Evolutionary conservation across 768 basidiomycete genomes (phyloP).

Genomic region (Trametes coccinea): DNA sequence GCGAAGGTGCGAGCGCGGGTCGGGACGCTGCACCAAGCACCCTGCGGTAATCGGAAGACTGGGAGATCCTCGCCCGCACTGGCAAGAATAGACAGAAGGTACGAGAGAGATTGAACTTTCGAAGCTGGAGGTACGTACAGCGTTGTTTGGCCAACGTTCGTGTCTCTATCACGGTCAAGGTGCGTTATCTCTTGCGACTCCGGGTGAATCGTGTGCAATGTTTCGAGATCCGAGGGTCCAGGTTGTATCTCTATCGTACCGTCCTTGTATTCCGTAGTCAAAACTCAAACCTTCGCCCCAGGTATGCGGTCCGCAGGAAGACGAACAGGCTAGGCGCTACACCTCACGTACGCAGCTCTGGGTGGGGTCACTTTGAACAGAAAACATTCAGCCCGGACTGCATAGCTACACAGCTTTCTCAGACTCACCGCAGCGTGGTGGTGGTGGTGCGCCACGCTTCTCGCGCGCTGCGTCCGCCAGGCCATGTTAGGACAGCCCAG

Average conservation of each 20-base stretch:
- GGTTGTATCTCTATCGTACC: neutral
- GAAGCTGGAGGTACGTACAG: no score
- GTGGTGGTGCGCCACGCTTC: neutral
- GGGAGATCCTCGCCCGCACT: neutral
- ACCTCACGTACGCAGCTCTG: neutral
- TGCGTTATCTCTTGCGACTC: neutral
- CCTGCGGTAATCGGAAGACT: neutral
- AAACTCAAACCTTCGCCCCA: neutral
- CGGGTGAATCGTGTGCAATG: neutral
- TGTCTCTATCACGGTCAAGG: neutral
- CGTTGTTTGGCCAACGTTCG: no score
- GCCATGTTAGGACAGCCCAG: neutral
- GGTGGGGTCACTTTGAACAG: neutral
- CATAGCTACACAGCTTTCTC: neutral
- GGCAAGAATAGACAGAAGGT: no score
- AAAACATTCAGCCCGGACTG: neutral
- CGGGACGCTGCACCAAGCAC: neutral
- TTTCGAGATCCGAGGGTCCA: neutral
- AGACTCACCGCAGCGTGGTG: no score
- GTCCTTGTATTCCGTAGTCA: neutral
- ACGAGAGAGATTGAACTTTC: no score
- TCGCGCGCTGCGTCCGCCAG: neutral
- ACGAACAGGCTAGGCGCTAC: neutral
- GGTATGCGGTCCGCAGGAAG: neutral
- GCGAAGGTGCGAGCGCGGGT: neutral